Base-by-base conservation (phyloP, 129 eudicot species). In the Kitagawia praeruptora region DNA sequence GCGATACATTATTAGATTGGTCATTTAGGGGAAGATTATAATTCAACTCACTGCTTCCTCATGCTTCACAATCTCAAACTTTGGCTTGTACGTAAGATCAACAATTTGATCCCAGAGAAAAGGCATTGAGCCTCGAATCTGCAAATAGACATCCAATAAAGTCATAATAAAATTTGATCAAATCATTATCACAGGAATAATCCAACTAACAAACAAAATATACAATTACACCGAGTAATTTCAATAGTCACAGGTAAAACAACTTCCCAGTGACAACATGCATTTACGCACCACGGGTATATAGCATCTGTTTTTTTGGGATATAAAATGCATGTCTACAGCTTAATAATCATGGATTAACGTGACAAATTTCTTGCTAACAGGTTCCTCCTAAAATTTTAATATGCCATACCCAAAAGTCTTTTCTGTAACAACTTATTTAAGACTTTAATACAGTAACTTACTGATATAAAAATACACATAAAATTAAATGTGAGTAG, bases 101-200 rank as follows among this genome's bases (percentile, higher is more conserved):
- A 95, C 99, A 90, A 92, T 87, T 67, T 95, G 99, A 81, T 92
- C 93, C 99, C 99, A 95, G 8, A 90, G 80, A 72, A 95, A 86
- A 11, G 99, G 99, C 53, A 95, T 95, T 76, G 99, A 95, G 28
- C 99, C 99, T 78, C 99, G 89, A 27, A 95, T 88, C 99, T 95
- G 81, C 69, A 86, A 81, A 79, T 84, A 23, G 67, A 56, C 82
- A 58, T 27, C 64, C 8, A 78, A 61, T 25, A 18, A 67, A 0
- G 66, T 49, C 12, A 49, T 19, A 31, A 31, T 37, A 15, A 15
- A 8, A 53, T 13, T 12, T 18, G 39, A 71, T n/a, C 37, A 41
- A n/a, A 18, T 7, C 16, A 46, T 72, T 8, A 44, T 44, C 37
- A n/a, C 31, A 8, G 5, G 23, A 41, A 73, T 41, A 42, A 19